Percentiles rank a stretch among this genome's conserved stretches.
Conservation (phyloP, 495 filamentous ascomycete species). For the Neurospora tetraspora region DNA sequence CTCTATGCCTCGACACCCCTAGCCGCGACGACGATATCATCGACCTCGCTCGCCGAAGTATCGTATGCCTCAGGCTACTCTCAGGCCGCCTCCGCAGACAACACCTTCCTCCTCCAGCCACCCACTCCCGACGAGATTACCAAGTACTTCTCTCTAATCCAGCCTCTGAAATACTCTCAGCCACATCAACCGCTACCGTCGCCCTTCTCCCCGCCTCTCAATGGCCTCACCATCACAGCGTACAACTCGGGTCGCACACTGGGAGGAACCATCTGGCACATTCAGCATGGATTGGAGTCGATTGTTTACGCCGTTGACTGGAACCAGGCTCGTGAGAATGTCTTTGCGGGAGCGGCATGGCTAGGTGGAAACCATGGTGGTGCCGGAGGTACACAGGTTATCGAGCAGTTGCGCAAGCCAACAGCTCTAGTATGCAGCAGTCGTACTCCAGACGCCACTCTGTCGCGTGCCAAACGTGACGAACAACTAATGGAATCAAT, state of each 20-base stretch:
- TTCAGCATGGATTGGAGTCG: conserved; percentile 92
- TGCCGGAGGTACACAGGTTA: conserved; percentile 68
- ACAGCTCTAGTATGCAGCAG: conserved; percentile 88
- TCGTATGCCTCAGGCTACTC: conserved; percentile 40
- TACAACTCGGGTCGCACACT: conserved; percentile 95
- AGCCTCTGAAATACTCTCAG: conserved; percentile 92
- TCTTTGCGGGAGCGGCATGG: conserved; percentile 87
- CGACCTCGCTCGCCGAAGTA: conserved; percentile 58
- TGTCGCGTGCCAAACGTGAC: conserved; percentile 67
- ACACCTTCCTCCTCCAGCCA: conserved; percentile 63
- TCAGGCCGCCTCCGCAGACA: conserved; percentile 32
- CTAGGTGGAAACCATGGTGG: conserved; percentile 66
- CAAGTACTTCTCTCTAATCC: conserved; percentile 83
- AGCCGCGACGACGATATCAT: conserved; percentile 66
- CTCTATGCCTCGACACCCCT: conserved; percentile 83
- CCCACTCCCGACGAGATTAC: conserved; percentile 83
- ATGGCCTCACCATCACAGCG: conserved; percentile 90
- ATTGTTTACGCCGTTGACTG: conserved; percentile 97
- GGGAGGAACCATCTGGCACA: conserved; percentile 97
- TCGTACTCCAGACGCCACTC: conserved; percentile 60
- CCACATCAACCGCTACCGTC: conserved; percentile 80
- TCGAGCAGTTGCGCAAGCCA: conserved; percentile 85
- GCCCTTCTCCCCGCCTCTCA: conserved; percentile 76
- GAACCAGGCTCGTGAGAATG: conserved; percentile 92
- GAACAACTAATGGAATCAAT: conserved; percentile 77